Evolutionary conservation across 768 basidiomycete species (phyloP).

Genomic region (Rhizopogon vulgaris): DNA sequence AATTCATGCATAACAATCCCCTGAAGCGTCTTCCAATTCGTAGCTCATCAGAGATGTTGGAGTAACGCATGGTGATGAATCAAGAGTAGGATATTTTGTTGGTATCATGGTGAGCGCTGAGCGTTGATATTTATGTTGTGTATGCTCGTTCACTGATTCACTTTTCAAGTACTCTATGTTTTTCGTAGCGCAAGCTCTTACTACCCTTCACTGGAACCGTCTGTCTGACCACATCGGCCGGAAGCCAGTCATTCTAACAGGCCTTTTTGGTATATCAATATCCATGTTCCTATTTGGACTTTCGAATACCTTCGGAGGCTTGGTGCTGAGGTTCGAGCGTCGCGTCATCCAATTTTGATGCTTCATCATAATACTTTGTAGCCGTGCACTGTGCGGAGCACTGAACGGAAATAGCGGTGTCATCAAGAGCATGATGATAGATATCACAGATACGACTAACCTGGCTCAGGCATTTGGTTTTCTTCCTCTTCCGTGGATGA

Average conservation of each 20-base stretch:
- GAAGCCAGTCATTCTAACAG: background rate
- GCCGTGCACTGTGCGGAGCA: slow-evolving; percentile 31
- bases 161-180: background rate
- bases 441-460: slow-evolving; percentile 42
- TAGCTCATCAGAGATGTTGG: slow-evolving; percentile 25
- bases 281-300: slow-evolving; percentile 16
- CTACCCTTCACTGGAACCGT: too few relatives aligned
- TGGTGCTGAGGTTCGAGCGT: slow-evolving; percentile 27
- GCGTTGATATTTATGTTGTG: background rate
- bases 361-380: background rate
- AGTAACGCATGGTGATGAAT: slow-evolving; percentile 40
- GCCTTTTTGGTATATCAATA: slow-evolving; percentile 4
- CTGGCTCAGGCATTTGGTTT: slow-evolving; percentile 33
- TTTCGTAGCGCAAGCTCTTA: too few relatives aligned
- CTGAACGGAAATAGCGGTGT: slow-evolving; percentile 68
- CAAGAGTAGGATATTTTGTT: slow-evolving; percentile 41
- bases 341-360: background rate
- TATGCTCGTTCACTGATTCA: too few relatives aligned
- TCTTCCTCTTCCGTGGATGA: slow-evolving; percentile 28
- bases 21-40: slow-evolving; percentile 19
- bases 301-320: slow-evolving; percentile 57
- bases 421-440: slow-evolving; percentile 47
- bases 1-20: background rate
- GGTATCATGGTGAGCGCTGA: slow-evolving; percentile 37
- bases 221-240: too few relatives aligned